Conservation (phyloP, 108 stramenopile species). For the Cyclotella baltica region DNA sequence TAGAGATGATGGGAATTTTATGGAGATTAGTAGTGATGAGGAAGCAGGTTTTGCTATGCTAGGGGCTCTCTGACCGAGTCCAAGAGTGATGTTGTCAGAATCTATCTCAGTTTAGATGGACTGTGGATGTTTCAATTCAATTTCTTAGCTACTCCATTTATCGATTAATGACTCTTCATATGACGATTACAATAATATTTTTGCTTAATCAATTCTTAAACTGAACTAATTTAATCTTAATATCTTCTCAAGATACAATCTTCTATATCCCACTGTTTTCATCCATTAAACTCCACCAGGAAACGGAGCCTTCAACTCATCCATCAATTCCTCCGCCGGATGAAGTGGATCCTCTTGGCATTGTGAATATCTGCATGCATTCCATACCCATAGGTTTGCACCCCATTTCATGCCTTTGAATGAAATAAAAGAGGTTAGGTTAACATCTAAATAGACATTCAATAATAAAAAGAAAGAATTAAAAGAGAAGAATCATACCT, state of each 20-base stretch:
- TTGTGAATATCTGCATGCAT: slow-evolving; percentile 55
- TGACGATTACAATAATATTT: too few relatives aligned
- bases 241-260: background rate
- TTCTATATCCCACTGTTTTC: background rate
- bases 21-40: too few relatives aligned
- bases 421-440: background rate
- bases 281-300: slow-evolving; percentile 20
- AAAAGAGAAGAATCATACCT: slow-evolving; percentile 3
- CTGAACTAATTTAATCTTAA: background rate
- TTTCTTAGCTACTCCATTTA: too few relatives aligned
- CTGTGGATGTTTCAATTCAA: too few relatives aligned
- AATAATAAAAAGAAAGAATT: too few relatives aligned
- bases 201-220: too few relatives aligned
- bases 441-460: background rate
- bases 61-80: too few relatives aligned
- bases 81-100: too few relatives aligned
- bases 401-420: slow-evolving; percentile 72
- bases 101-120: too few relatives aligned
- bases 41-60: too few relatives aligned
- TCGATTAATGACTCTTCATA: too few relatives aligned
- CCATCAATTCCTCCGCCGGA: slow-evolving; percentile 45
- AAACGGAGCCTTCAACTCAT: slow-evolving; percentile 50
- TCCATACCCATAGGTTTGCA: slow-evolving; percentile 84
- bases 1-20: background rate
- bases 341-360: slow-evolving; percentile 43